Conservation (phyloP, 208 protist genomes). For the Acanthamoeba healyi region DNA sequence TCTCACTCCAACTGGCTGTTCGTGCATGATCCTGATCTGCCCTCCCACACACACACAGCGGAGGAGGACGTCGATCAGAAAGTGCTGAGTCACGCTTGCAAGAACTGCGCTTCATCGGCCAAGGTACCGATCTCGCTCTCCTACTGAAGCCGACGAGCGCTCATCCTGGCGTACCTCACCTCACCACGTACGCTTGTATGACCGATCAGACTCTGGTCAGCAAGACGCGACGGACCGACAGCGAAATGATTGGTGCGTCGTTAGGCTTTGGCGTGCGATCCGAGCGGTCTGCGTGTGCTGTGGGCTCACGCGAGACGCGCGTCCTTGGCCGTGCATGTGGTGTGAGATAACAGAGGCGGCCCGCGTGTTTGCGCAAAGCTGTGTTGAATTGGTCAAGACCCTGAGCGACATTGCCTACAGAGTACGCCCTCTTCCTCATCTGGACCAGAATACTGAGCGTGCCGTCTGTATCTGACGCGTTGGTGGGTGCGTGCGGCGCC, state of each 20-base stretch:
- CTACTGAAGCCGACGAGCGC: background rate
- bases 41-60: background rate
- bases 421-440: background rate
- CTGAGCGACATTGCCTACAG: slow-evolving; percentile 22
- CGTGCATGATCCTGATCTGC: background rate
- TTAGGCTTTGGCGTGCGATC: no score
- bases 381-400: background rate
- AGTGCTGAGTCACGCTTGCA: slow-evolving; percentile 10
- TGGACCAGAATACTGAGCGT: no score
- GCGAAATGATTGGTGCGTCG: slow-evolving; percentile 8
- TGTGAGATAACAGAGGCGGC: background rate
- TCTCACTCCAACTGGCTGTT: background rate
- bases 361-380: background rate
- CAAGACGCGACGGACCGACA: background rate
- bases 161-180: no score
- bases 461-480: no score
- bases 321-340: no score
- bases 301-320: no score
- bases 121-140: background rate
- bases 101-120: slow-evolving; percentile 8
- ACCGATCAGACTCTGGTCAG: background rate
- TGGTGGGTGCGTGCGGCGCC: no score
- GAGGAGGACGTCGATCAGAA: slow-evolving; percentile 43
- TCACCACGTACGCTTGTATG: background rate
- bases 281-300: no score